Evolutionary conservation across 164 flowering plant genomes (phyloP).

Genomic region (Vitis rupestris): DNA sequence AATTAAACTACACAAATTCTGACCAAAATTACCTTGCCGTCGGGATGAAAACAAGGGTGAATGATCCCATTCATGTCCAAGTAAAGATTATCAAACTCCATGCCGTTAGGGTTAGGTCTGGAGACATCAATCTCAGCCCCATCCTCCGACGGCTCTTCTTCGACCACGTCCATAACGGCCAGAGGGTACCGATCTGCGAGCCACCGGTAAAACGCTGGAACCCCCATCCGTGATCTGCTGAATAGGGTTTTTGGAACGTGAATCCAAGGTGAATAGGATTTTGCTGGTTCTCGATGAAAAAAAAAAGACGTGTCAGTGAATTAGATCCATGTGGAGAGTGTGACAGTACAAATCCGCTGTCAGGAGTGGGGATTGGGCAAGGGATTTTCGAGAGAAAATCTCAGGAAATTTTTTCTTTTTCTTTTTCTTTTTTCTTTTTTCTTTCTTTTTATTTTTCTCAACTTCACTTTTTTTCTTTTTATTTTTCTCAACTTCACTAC

Average conservation of each 20-base stretch:
- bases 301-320: too few species aligned
- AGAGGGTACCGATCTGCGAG: slow-evolving; percentile 81
- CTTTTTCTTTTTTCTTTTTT: too few species aligned
- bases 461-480: too few species aligned
- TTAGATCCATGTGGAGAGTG: too few species aligned
- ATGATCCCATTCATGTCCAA: slow-evolving; percentile 94
- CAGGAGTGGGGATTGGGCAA: too few species aligned
- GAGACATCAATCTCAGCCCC: slow-evolving; percentile 48
- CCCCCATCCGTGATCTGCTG: slow-evolving; percentile 56
- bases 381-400: too few species aligned
- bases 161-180: slow-evolving; percentile 67
- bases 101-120: slow-evolving; percentile 75
- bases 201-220: slow-evolving; percentile 95
- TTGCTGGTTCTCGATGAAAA: too few species aligned
- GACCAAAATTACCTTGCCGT: slow-evolving; percentile 57
- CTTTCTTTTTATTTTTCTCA: too few species aligned
- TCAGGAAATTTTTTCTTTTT: too few species aligned
- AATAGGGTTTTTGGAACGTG: neutral
- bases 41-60: slow-evolving; percentile 96
- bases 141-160: slow-evolving; percentile 58
- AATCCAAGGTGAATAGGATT: too few species aligned
- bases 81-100: slow-evolving; percentile 85
- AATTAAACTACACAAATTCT: neutral
- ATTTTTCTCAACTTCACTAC: too few species aligned
- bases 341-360: too few species aligned